A percentile compares a stretch with the other conserved stretches of the same genome.
phyloP scores from a whole-genome alignment of 768 basidiomycete species.

The Pluteus cervinus region DNA sequence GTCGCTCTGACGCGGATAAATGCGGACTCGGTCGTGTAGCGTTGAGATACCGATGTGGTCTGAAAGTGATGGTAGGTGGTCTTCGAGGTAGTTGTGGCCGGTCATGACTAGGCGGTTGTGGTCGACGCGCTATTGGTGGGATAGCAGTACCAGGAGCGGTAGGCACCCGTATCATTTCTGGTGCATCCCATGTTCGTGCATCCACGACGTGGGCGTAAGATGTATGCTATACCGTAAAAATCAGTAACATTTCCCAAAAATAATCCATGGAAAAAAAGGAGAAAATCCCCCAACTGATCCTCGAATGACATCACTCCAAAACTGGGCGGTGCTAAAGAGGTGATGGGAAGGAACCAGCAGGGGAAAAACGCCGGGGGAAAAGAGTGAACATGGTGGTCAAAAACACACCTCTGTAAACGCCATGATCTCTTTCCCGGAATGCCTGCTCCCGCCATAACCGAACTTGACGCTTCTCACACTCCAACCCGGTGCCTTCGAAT shows the following conservation, averaged over 20 bases:
- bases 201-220: conserved; percentile 80
- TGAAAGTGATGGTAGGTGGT: not conserved
- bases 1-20: conserved; percentile 6
- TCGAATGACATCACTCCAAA: too few species aligned
- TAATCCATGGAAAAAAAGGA: not conserved
- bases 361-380: too few species aligned
- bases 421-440: conserved; percentile 66
- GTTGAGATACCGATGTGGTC: conserved; percentile 5
- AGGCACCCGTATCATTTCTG: conserved; percentile 62
- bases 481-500: conserved; percentile 66
- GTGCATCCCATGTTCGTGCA: conserved; percentile 77
- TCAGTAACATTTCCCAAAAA: conserved; percentile 2
- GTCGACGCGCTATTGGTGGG: conserved; percentile 8
- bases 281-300: too few species aligned
- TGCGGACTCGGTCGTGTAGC: conserved; percentile 8
- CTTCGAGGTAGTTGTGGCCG: conserved; percentile 6
- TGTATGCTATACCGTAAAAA: conserved; percentile 52
- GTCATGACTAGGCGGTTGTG: not conserved
- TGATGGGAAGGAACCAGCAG: too few species aligned
- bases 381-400: not conserved
- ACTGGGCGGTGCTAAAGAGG: too few species aligned
- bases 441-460: conserved; percentile 48
- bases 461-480: conserved; percentile 87
- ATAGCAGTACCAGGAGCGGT: conserved; percentile 17
- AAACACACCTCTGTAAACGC: conserved; percentile 80